phyloP scores from a whole-genome alignment of 805 yeast genomes.

The Wickerhamomyces queroliae region DNA sequence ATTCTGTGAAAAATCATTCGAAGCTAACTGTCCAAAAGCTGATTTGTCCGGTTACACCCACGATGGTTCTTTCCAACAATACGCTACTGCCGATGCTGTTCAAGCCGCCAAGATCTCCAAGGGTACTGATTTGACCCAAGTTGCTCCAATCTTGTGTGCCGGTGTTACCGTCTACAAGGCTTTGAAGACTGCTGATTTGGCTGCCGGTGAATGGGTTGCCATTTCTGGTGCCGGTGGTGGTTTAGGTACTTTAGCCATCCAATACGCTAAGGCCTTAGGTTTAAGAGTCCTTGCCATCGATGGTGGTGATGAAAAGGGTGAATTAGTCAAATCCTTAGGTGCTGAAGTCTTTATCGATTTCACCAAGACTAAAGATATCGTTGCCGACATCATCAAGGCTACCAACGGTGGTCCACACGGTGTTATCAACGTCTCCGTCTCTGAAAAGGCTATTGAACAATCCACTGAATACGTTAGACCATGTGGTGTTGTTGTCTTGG shows the following conservation, averaged over 20 bases:
- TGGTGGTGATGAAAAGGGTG: conserved; percentile 55
- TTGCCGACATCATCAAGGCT: conserved; percentile 42
- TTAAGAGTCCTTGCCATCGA: conserved; percentile 63
- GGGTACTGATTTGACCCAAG: conserved; percentile 65
- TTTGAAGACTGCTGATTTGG: conserved; percentile 64
- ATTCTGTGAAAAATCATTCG: conserved; percentile 44
- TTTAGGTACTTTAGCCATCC: conserved; percentile 65
- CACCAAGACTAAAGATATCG: conserved; percentile 45
- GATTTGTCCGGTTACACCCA: conserved; percentile 78
- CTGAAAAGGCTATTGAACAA: conserved; percentile 56
- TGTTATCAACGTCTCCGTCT: conserved; percentile 64
- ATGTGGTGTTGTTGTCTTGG: conserved; percentile 62
- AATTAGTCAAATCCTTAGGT: conserved; percentile 46
- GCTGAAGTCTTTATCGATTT: conserved; percentile 60
- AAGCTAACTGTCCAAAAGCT: conserved; percentile 64
- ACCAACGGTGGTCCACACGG: conserved; percentile 74
- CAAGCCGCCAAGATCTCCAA: conserved; percentile 77
- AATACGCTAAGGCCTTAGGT: conserved; percentile 72
- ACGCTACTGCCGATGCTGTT: conserved; percentile 80
- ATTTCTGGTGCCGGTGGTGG: conserved; percentile 76
- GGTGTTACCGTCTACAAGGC: conserved; percentile 92
- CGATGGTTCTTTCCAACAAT: conserved; percentile 89
- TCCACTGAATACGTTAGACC: conserved; percentile 57
- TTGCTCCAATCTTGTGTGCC: conserved; percentile 83
- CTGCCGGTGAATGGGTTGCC: conserved; percentile 68